phyloP scores from a whole-genome alignment of 768 basidiomycete species.

The Tubosaeta sp. region DNA sequence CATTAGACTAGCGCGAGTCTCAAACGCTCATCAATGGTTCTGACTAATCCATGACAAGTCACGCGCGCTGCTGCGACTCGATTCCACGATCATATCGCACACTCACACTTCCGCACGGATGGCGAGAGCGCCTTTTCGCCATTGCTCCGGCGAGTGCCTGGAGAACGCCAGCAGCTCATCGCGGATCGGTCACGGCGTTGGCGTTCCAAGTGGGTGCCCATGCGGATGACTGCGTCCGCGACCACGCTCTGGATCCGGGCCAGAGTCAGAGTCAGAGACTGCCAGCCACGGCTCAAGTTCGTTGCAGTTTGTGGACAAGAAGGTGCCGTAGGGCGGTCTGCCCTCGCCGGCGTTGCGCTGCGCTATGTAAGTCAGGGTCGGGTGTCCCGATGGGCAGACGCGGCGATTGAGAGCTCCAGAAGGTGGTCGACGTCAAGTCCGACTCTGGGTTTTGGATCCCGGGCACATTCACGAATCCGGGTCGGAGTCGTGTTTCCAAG shows the following conservation, averaged over 20 bases:
- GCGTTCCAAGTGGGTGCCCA: background rate
- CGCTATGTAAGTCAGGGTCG: background rate
- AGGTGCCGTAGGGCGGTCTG: background rate
- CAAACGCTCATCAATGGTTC: background rate
- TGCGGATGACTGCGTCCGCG: background rate
- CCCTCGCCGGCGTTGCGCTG: background rate
- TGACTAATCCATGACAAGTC: background rate
- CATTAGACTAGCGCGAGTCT: too few relatives aligned
- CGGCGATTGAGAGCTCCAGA: background rate
- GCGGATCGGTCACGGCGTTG: background rate
- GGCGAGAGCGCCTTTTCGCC: background rate
- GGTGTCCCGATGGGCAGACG: background rate
- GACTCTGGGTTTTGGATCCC: background rate
- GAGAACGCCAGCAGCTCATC: background rate
- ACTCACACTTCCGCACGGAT: background rate
- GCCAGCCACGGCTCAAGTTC: background rate
- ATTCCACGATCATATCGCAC: constrained; percentile 3
- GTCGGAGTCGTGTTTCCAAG: background rate
- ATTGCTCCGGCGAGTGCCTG: background rate
- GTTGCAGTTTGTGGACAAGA: background rate
- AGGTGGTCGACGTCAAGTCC: background rate
- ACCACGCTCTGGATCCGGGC: background rate
- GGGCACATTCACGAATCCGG: background rate
- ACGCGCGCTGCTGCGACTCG: background rate
- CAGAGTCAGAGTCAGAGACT: background rate